Conservation (phyloP, 163 green algal genomes). For the Chlamydomonas reinhardtii region DNA sequence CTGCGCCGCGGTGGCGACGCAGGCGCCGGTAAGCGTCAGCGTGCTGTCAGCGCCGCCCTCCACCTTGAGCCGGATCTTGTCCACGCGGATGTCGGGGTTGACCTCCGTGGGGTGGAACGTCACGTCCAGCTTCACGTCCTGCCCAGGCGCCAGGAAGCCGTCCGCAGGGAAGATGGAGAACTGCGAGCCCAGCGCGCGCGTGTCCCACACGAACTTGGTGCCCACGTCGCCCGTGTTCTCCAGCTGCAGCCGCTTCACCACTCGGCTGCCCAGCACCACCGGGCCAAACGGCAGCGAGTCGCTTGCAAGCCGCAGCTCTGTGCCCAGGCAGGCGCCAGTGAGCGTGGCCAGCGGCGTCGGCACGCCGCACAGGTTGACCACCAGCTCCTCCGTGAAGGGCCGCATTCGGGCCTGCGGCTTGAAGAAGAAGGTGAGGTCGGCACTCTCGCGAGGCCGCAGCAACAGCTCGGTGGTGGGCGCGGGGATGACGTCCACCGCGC, state of each 20-base stretch:
- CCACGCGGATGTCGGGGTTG: slow-evolving; percentile 75
- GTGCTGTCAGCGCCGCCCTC: slow-evolving; percentile 62
- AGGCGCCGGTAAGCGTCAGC: slow-evolving; percentile 83
- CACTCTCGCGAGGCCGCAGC: slow-evolving; percentile 66
- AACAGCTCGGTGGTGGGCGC: slow-evolving; percentile 52
- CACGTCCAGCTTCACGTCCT: slow-evolving; percentile 86
- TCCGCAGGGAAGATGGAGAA: slow-evolving; percentile 79
- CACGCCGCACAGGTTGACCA: slow-evolving; percentile 66
- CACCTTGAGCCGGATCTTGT: slow-evolving; percentile 65
- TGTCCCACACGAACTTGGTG: slow-evolving; percentile 79
- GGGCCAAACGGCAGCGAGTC: slow-evolving; percentile 84
- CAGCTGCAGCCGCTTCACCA: slow-evolving; percentile 79
- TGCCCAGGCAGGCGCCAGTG: slow-evolving; percentile 77
- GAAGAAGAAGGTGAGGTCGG: slow-evolving; percentile 77
- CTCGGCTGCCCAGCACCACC: slow-evolving; percentile 74
- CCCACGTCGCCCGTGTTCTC: slow-evolving; percentile 85
- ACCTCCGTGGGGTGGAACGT: slow-evolving; percentile 78
- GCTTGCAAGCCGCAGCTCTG: slow-evolving; percentile 74
- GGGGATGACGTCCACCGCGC: slow-evolving; percentile 66
- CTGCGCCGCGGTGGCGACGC: slow-evolving; percentile 60
- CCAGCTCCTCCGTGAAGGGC: slow-evolving; percentile 77
- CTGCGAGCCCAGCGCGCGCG: slow-evolving; percentile 58
- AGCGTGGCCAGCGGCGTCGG: slow-evolving; percentile 65
- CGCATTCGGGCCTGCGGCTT: slow-evolving; percentile 56
- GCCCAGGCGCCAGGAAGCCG: slow-evolving; percentile 76